Conservation (phyloP, 139 green algal genomes). For the Haematococcus lacustris region DNA sequence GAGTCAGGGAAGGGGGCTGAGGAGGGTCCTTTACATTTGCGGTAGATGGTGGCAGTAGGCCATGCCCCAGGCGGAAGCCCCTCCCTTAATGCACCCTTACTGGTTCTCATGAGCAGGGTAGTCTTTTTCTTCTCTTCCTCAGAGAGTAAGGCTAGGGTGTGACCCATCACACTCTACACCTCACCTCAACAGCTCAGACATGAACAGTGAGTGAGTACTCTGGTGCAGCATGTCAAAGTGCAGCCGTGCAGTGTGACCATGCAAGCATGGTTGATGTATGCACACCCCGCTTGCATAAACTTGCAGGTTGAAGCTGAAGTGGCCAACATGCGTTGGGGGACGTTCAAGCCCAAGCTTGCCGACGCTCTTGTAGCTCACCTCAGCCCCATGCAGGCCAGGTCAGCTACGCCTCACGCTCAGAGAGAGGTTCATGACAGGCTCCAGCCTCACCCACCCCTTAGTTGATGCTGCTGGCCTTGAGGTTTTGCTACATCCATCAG, state of each 20-base stretch:
- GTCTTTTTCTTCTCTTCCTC: too few relatives aligned
- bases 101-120: too few relatives aligned
- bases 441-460: too few relatives aligned
- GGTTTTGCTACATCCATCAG: too few relatives aligned
- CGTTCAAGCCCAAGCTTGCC: conserved; percentile 91
- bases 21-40: too few relatives aligned
- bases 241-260: conserved; percentile 8
- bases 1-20: too few relatives aligned
- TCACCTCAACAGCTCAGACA: too few relatives aligned
- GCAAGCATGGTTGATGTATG: too few relatives aligned
- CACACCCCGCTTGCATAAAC: conserved; percentile 57
- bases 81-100: background rate
- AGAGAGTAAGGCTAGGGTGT: too few relatives aligned
- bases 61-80: background rate
- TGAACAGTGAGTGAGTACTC: background rate
- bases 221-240: background rate
- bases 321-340: conserved; percentile 75
- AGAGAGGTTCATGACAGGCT: background rate
- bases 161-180: too few relatives aligned
- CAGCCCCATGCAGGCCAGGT: conserved; percentile 71
- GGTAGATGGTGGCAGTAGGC: background rate
- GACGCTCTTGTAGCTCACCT: conserved; percentile 92
- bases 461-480: too few relatives aligned
- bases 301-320: conserved; percentile 59
- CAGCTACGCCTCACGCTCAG: background rate